Base-by-base conservation (phyloP, 352 stramenopile species). In the Phytophthora pinifolia region DNA sequence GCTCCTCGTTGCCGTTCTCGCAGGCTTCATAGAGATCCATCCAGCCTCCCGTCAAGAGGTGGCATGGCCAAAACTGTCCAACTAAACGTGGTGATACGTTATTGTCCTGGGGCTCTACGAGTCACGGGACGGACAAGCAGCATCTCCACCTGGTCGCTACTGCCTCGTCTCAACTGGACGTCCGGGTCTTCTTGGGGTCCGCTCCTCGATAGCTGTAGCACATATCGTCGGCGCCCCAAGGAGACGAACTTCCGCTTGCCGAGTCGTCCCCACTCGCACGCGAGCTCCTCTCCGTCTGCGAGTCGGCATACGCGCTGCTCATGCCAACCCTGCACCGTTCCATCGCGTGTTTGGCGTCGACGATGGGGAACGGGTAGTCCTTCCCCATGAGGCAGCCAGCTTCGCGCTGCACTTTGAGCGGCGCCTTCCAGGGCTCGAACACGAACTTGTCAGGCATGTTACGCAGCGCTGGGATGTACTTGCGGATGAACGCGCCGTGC, bases 381-480 rank as follows among this genome's bases (percentile, higher is more conserved):
- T 90, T 89, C 9, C 96, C 97, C 12, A 97, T 86, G 25, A 97
- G 74, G 59, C 90, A 97, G 3, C 76, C 83, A 17, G 76, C 79
- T 6, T 81, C 70, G 45, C 89, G 75, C 59, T 98, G 93, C 12
- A 98, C 79, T 51, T 68, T 78, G 7, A 89, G 25, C 2, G 96
- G 89, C 9, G 96, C 95, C 36, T 94, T 97, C 97, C 96, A 99
- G 2, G 97, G 97, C 68, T 98, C 95, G 58, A 98, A 98, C 38
- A 99, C 98, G 69, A 97, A 98, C 59, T 98, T 96, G 9, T 79
- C 74, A 4, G 96, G 96, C 57, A 98, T 89, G 10, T 97, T 82
- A 12, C 72, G 71, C 9, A 99, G 81, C 15, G 81, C 79, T 4
- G 94, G 92, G 1, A 99, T 58, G 62, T 89, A 98, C 59, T 97